Evolutionary conservation across 768 basidiomycete genomes (phyloP), one percentile per base, ranked within the genome.

Genomic region (Boletellus ananiceps): DNA sequence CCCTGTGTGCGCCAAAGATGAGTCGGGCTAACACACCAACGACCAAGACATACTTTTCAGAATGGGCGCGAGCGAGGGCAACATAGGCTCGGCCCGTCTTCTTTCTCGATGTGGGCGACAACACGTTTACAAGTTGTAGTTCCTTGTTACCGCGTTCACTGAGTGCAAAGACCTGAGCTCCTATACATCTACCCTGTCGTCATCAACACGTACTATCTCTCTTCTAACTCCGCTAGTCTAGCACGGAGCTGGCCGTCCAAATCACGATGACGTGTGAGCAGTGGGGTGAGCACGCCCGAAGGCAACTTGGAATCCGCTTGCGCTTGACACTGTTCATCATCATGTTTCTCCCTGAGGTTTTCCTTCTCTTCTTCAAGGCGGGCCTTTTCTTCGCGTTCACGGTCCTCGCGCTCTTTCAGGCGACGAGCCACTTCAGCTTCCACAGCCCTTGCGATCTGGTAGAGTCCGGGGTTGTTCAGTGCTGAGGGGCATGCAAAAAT

Each of bases 61-160:
- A 88, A 67, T 86, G 82, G 16, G 84, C 78, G 16, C 90, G 78
- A 13, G 90, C 90, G 21, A 90, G 79, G 19, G 86, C 81, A n/a
- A 91, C 86, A 59, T 89, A 89, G 1, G 88, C 88, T 15, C 86
- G 74, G 2, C 88, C 90, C 0, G 84, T 84, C 70, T 86, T 87
- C 76, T 90, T 90, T 66, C 80, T 82, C 11, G 86, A 86, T 18
- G 79, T 75, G 1, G 86, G 86, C 5, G 85, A 88, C 44, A 88
- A 69, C 5, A 76, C 78, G 57, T 81, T 79, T 7, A 79, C 81
- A 15, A 82, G 72, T 44, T 81, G 77, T 4, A 73, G 64, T 46
- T 86, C 85, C 62, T 81, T 79, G 57, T 72, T 79, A 6, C 78
- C 77, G 48, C 76, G 75, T 58, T 86, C 84, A 56, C 83, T 86